Evolutionary conservation across 495 filamentous ascomycete species (phyloP).

Genomic region (Lasiosphaeria miniovina): DNA sequence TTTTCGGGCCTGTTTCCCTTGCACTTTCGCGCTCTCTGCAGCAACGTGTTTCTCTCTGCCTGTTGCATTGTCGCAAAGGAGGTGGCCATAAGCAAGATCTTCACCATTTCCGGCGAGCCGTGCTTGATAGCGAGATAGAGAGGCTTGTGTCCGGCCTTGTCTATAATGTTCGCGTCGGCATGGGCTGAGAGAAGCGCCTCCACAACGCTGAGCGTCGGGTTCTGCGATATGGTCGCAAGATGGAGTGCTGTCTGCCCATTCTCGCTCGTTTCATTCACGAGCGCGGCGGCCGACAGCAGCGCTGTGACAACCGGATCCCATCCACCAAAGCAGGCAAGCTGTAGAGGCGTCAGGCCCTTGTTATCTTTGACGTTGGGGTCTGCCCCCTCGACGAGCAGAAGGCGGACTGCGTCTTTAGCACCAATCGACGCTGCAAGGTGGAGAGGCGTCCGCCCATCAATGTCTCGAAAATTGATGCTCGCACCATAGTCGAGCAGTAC

Average conservation of each 20-base stretch:
- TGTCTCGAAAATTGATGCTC: conserved; percentile 19
- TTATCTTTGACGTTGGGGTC: conserved; percentile 10
- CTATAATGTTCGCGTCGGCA: conserved; percentile 7
- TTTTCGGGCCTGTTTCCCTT: conserved; percentile 1
- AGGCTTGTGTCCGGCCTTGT: background rate
- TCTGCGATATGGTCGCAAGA: conserved; percentile 6
- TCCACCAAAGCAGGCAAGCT: conserved; percentile 21
- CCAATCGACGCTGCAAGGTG: conserved; percentile 26
- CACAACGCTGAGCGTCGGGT: conserved; percentile 3
- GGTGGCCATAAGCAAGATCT: conserved; percentile 13
- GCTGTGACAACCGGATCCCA: conserved; percentile 17
- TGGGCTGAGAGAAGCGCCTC: conserved; percentile 1
- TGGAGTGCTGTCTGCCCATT: conserved; percentile 12
- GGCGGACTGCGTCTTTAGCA: conserved; percentile 15
- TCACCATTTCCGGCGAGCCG: conserved; percentile 18
- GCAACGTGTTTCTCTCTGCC: background rate
- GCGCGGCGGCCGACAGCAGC: conserved; percentile 14
- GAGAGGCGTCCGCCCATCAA: conserved; percentile 19
- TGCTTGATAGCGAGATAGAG: conserved; percentile 18
- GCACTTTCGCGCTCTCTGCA: background rate
- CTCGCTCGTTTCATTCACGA: conserved; percentile 1
- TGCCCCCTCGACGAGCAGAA: conserved; percentile 18
- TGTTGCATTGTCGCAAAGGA: background rate
- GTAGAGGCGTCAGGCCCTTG: conserved; percentile 21
- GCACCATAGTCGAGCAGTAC: conserved; percentile 23